phyloP scores from a whole-genome alignment of 495 filamentous ascomycete species.

The Glonium stellatum region DNA sequence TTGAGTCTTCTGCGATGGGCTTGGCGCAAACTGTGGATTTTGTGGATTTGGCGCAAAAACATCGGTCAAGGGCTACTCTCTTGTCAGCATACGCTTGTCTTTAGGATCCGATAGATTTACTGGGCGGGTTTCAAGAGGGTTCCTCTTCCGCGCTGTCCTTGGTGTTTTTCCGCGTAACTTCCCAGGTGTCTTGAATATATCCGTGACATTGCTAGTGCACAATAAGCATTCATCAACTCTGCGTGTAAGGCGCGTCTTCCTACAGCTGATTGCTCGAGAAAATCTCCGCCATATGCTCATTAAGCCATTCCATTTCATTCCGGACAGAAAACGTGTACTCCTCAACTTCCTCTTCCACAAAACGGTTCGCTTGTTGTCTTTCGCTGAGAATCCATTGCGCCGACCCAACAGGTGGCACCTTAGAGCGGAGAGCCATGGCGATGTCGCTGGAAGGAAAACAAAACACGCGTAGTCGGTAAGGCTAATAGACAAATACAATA shows the following conservation, averaged over 20 bases:
- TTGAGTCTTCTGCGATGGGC: constrained; percentile 20
- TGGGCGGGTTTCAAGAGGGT: constrained; percentile 56
- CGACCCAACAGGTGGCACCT: constrained; percentile 52
- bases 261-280: constrained; percentile 81
- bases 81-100: constrained; percentile 11
- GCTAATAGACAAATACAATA: neutral
- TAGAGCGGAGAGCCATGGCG: constrained; percentile 33
- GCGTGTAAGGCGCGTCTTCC: constrained; percentile 33
- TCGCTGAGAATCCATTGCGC: constrained; percentile 62
- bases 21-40: constrained; percentile 30
- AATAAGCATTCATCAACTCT: constrained; percentile 35
- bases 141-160: constrained; percentile 66
- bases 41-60: constrained; percentile 56
- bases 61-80: constrained; percentile 65
- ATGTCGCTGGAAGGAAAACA: neutral
- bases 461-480: constrained; percentile 6
- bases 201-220: constrained; percentile 63
- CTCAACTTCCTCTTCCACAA: constrained; percentile 68
- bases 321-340: constrained; percentile 82
- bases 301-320: constrained; percentile 91
- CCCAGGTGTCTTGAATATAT: constrained; percentile 93
- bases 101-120: constrained; percentile 42
- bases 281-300: constrained; percentile 93
- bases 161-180: constrained; percentile 93
- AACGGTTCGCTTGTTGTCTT: constrained; percentile 54